phyloP scores from a whole-genome alignment of 2,329 filamentous ascomycete genomes.

The Diaporthe batatas region DNA sequence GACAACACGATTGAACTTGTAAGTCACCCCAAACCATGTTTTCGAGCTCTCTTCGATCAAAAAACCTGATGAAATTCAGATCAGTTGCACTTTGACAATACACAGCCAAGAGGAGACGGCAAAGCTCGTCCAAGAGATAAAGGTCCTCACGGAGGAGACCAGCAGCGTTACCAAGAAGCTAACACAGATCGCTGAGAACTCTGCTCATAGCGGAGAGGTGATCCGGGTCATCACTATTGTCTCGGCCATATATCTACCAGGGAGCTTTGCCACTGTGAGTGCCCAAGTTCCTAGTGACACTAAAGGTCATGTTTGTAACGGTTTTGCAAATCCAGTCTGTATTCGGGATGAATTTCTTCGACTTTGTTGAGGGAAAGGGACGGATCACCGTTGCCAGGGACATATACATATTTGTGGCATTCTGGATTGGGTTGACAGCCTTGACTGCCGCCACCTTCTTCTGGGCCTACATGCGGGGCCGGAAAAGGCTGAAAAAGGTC shows the following conservation, averaged over 20 bases:
- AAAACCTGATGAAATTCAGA: constrained; percentile 23
- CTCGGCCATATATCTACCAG: constrained; percentile 47
- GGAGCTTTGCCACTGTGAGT: constrained; percentile 46
- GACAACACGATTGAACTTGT: constrained; percentile 42
- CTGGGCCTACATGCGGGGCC: constrained; percentile 20
- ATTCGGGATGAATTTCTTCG: constrained; percentile 45
- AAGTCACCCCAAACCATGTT: neutral
- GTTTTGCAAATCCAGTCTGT: constrained; percentile 16
- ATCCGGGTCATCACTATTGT: constrained; percentile 48
- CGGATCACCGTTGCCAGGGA: constrained; percentile 6
- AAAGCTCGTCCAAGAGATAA: constrained; percentile 41
- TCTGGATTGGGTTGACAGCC: constrained; percentile 29
- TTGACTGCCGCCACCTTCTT: constrained; percentile 20
- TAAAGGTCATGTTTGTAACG: neutral
- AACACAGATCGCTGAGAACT: constrained; percentile 45
- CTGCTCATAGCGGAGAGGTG: constrained; percentile 46
- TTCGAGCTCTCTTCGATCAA: neutral
- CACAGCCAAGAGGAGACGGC: constrained; percentile 39
- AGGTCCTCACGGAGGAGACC: constrained; percentile 42
- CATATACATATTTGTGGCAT: constrained; percentile 35
- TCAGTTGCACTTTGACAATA: constrained; percentile 39
- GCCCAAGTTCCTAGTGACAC: neutral
- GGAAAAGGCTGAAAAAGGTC: neutral
- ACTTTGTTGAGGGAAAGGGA: constrained; percentile 32
- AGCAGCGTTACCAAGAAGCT: constrained; percentile 44